A percentile compares a stretch with the other conserved stretches of the same genome.
Conservation (phyloP, 306 rosid species). For the Trifolium fragiferum region DNA sequence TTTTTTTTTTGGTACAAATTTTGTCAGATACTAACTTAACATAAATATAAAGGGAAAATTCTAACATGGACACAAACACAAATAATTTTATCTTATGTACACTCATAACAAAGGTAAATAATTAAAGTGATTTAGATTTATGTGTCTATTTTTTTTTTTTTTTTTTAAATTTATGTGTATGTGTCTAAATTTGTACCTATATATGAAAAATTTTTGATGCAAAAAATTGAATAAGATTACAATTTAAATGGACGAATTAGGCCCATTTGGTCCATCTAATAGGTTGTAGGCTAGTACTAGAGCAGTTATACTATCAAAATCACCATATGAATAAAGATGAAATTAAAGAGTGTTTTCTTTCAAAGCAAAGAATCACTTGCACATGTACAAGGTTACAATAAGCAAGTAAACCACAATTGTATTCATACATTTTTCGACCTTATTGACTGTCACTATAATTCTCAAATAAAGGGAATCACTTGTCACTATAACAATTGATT, state of each 20-base stretch:
- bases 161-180: no score
- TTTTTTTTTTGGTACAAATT: slow-evolving; percentile 25
- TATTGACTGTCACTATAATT: background rate
- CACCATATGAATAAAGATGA: background rate
- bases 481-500: no score
- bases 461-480: background rate
- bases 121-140: no score
- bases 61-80: no score
- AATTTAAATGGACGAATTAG: background rate
- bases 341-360: background rate
- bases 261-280: slow-evolving; percentile 44
- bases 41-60: no score
- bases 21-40: background rate
- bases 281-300: background rate
- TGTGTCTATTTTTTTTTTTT: no score
- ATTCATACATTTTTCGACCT: background rate
- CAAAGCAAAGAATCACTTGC: slow-evolving; percentile 42
- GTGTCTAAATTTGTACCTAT: no score
- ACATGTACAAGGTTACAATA: slow-evolving; percentile 33
- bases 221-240: slow-evolving; percentile 1
- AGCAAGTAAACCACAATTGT: slow-evolving; percentile 29
- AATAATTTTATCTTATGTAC: no score
- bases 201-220: no score
- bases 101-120: no score
- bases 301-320: background rate